A percentile compares a stretch with the other conserved stretches of the same genome.
These are phyloP conservation scores for Talaromyces sp. DNA, from an alignment of 2,329 filamentous ascomycete genomes.

Conservation along the genomic window DNA sequence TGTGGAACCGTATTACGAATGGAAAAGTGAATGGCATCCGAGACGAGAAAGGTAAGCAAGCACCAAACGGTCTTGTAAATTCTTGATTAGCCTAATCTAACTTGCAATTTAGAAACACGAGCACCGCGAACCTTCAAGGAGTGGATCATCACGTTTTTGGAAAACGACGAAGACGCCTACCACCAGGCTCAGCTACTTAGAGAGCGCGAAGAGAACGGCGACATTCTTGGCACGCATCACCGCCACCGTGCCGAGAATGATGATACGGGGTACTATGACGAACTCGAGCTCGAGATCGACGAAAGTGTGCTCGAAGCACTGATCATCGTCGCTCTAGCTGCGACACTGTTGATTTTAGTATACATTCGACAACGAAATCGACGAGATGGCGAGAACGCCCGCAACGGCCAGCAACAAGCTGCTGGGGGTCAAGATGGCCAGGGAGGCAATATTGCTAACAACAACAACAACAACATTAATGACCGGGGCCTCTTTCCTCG, in stretches of 20 bases:
- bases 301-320: constrained; percentile 79
- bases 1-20: constrained; percentile 89
- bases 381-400: constrained; percentile 26
- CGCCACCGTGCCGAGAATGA: constrained; percentile 26
- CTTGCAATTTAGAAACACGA: constrained; percentile 50
- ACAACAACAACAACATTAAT: constrained; percentile 7
- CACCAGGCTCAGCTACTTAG: constrained; percentile 55
- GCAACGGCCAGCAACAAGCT: constrained; percentile 13
- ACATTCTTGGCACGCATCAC: constrained; percentile 21
- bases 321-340: constrained; percentile 72
- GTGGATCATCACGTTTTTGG: constrained; percentile 81
- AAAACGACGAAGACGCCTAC: constrained; percentile 58
- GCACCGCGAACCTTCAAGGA: constrained; percentile 74
- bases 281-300: constrained; percentile 58
- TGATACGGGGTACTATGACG: constrained; percentile 51
- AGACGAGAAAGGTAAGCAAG: constrained; percentile 71
- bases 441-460: neutral
- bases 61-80: neutral
- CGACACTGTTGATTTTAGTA: constrained; percentile 67
- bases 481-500: constrained; percentile 56
- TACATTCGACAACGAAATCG: constrained; percentile 57
- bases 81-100: neutral
- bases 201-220: constrained; percentile 26
- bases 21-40: constrained; percentile 90
- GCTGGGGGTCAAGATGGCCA: constrained; percentile 1